Percentiles rank a stretch among this genome's conserved stretches.
Evolutionary conservation across 2,329 filamentous ascomycete species (phyloP).

Genomic region (Cadophora gregata): DNA sequence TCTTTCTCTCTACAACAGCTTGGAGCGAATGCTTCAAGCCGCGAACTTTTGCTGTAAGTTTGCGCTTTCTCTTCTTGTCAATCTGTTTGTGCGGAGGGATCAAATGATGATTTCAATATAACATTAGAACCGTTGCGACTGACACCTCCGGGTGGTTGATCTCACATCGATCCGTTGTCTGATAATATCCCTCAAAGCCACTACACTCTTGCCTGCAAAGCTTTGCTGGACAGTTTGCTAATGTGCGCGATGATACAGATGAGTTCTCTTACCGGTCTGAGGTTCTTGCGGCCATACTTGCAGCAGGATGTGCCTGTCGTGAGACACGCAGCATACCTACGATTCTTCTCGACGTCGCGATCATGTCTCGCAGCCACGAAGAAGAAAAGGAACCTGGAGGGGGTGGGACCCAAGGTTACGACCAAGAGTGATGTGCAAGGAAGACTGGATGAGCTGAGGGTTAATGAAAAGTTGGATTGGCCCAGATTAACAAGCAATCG

Average conservation of each 20-base stretch:
- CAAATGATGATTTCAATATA: constrained; percentile 57
- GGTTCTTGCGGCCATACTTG: constrained; percentile 62
- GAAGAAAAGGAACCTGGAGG: not conserved
- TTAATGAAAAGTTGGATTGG: constrained; percentile 59
- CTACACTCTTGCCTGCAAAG: constrained; percentile 10
- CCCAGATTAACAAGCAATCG: constrained; percentile 53
- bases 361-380: not conserved
- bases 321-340: constrained; percentile 51
- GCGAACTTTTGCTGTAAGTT: constrained; percentile 30
- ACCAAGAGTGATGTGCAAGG: constrained; percentile 45
- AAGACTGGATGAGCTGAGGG: constrained; percentile 59
- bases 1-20: constrained; percentile 21
- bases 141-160: constrained; percentile 59
- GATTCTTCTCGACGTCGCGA: constrained; percentile 51
- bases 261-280: constrained; percentile 52
- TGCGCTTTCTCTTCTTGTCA: not conserved
- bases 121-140: constrained; percentile 65
- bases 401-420: not conserved
- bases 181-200: constrained; percentile 41
- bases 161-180: constrained; percentile 57
- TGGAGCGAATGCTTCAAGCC: constrained; percentile 26
- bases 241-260: constrained; percentile 47
- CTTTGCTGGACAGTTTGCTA: constrained; percentile 22
- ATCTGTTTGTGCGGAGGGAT: constrained; percentile 15
- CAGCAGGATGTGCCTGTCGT: constrained; percentile 48